Evolutionary conservation across 148 eudicot species (phyloP), one percentile per base, ranked within the genome.

Genomic region (Rhododendron ferrugineum): DNA sequence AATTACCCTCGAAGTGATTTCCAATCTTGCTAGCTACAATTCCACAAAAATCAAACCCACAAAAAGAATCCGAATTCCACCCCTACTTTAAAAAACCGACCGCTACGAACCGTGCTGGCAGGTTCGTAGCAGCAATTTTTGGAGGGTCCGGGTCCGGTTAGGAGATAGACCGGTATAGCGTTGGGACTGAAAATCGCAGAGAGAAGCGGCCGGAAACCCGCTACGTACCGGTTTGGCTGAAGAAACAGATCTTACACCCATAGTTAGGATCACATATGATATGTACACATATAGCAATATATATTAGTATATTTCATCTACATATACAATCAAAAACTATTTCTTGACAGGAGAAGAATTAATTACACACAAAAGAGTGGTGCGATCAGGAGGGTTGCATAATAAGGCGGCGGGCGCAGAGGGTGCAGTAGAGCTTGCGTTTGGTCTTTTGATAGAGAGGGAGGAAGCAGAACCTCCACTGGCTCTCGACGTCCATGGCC

Each of bases 401-500:
- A 28, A 5, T 4, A 0, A 79, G 11, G 32, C 58, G 81, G 60
- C 81, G 81, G 8, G 81, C 49, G 36, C 81, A 79, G 81, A n/a
- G 37, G 50, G 58, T n/a, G 81, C 81, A 79, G 52, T 79, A 79
- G 22, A 46, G 49, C 58, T 47, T 79, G 81, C 81, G 81, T 18
- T 79, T 79, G 81, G 81, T 79, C 81, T 13, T 79, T 20, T n/a
- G 26, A 26, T 80, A 54, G 28, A 80, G 44, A 30, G 82, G 66
- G 1, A 80, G 26, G 44, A 80, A 80, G 11, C 82, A 80, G 44
- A 80, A 80, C 68, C 82, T 52, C 82, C 82, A 80, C 82, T 54
- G 82, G 82, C 82, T 80, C 26, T 80, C 82, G 7, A 80, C 82
- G 44, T 80, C 82, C 82, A 80, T 22, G 6, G 82, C 82, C 22